Conservation (phyloP, 768 basidiomycete genomes). For the Trametes cubensis region DNA sequence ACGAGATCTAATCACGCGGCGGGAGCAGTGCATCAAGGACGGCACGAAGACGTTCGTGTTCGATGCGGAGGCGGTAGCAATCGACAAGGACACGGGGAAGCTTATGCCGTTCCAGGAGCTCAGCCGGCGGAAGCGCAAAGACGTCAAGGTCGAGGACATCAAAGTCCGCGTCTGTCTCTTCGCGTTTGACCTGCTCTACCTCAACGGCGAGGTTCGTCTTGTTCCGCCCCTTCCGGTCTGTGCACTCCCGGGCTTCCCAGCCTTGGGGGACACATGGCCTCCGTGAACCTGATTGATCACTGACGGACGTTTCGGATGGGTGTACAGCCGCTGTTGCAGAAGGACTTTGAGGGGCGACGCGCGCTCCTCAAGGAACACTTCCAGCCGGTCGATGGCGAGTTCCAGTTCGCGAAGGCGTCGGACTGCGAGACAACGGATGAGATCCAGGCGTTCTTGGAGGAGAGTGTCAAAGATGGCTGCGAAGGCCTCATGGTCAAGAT, state of each 20-base stretch:
- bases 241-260: neutral
- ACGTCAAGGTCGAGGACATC: conserved; percentile 97
- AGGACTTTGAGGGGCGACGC: conserved; percentile 74
- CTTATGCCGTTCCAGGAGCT: conserved; percentile 99
- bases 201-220: conserved; percentile 88
- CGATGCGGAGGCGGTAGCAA: conserved; percentile 96
- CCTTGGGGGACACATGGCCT: neutral
- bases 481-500: conserved; percentile 99
- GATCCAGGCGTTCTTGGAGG: conserved; percentile 92
- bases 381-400: conserved; percentile 81
- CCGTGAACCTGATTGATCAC: no score
- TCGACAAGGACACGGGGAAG: conserved; percentile 80
- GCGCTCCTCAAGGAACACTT: conserved; percentile 80
- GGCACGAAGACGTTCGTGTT: conserved; percentile 88
- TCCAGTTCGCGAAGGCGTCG: conserved; percentile 89
- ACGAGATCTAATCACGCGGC: neutral
- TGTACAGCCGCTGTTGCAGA: conserved; percentile 77
- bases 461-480: conserved; percentile 97
- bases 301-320: neutral
- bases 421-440: conserved; percentile 91
- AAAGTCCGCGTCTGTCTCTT: conserved; percentile 96
- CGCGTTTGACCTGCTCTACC: conserved; percentile 93
- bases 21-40: conserved; percentile 77
- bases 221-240: neutral
- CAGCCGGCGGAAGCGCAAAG: conserved; percentile 92